Conservation (phyloP, 768 basidiomycete genomes). For the Kwoniella sp. region DNA sequence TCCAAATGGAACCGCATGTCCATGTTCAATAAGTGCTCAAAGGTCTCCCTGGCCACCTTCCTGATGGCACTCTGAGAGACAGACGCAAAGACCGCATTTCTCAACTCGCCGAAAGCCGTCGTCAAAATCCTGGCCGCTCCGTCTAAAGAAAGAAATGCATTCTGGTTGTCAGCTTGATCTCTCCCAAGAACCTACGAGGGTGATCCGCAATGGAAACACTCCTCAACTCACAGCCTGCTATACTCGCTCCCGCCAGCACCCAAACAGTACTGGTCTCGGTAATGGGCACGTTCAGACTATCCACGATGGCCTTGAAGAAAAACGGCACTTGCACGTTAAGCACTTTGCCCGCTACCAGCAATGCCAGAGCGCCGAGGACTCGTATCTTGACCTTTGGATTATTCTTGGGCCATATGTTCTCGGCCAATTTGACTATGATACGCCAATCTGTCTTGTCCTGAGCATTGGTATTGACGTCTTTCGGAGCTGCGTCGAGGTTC, state of each 20-base stretch:
- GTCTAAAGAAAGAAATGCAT: conserved; percentile 62
- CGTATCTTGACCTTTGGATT: conserved; percentile 77
- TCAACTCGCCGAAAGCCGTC: conserved; percentile 82
- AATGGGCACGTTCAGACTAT: conserved; percentile 82
- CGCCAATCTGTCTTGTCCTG: conserved; percentile 70
- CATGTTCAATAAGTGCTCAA: conserved; percentile 86
- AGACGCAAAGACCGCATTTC: conserved; percentile 94
- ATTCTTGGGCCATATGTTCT: conserved; percentile 83
- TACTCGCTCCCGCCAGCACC: conserved; percentile 84
- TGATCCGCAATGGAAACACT: too few relatives aligned
- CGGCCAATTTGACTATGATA: conserved; percentile 78
- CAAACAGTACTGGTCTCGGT: conserved; percentile 76
- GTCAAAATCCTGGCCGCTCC: conserved; percentile 87
- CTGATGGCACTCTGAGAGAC: conserved; percentile 93
- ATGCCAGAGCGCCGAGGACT: conserved; percentile 76
- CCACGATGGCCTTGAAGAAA: conserved; percentile 89
- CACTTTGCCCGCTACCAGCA: conserved; percentile 86
- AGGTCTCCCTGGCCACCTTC: conserved; percentile 92
- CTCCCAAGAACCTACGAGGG: conserved; percentile 7
- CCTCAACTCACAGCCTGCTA: conserved; percentile 78
- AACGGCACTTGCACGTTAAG: conserved; percentile 98
- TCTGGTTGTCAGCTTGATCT: neutral
- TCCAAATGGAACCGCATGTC: conserved; percentile 90
- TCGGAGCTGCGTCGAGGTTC: conserved; percentile 4
- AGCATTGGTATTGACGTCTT: neutral